Evolutionary conservation across 2,329 filamentous ascomycete species (phyloP), one percentile per base, ranked within the genome.

Genomic region (Capronia epimyces): DNA sequence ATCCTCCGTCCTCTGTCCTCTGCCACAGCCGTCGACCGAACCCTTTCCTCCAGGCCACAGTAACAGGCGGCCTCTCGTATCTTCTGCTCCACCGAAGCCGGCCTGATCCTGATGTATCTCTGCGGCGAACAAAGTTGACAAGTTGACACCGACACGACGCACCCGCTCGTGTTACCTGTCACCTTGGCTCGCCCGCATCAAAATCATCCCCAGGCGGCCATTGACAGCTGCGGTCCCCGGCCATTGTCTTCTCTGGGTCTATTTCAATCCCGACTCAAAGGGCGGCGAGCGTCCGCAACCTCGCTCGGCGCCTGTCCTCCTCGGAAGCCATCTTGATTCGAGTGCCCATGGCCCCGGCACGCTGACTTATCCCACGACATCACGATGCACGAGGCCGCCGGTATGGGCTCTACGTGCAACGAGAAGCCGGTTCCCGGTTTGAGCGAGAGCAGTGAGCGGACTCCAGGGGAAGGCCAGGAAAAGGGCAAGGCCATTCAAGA

Each of bases 401-500:
- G 13, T 20, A 49, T 52, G 53, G 49, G 15, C n/a, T 24, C 36
- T 20, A 20, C 32, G 25, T 31, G 36, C 31, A 43, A 34, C 22
- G 45, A 49, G 21, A 52, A 49, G 29, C 27, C 45, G 29, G 16
- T 32, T 21, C 20, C 31, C 31, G 52, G 40, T 31, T 52, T 42
- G 21, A 40, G 24, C 34, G 42, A 40, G 27, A 21, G 34, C 29
- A 27, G 16, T 49, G 53, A 41, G 42, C 27, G 15, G 31, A 15
- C 42, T 39, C 21, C 21, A 13, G 32, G 37, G 25, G 52, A 50
- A 37, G 51, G 36, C 10, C 25, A 29, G 7, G 59, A 62, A 45
- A 71, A 69, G 74, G 80, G 63, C 66, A 67, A 55, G 63, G 70
- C 45, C 64, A 82, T 85, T 42, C 66, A 77, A 16, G 71, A 76